Evolutionary conservation across 352 stramenopile species (phyloP).

Genomic region (Achlya hypogyna): DNA sequence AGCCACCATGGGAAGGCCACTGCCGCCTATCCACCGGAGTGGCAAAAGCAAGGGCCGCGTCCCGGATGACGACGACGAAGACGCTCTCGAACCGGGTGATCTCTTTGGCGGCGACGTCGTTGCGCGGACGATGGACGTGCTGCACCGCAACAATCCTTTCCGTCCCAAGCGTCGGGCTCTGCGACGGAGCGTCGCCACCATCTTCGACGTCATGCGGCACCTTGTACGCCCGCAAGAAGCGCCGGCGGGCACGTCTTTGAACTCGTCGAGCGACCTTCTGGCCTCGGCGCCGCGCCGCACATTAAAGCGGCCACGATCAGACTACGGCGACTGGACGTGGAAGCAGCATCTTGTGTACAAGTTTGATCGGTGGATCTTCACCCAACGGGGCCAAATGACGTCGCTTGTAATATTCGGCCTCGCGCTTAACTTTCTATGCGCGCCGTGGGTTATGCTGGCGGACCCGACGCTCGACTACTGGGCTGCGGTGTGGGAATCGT

Average conservation of each 20-base stretch:
- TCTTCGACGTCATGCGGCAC: background rate
- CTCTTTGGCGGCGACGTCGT: background rate
- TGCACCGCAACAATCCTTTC: background rate
- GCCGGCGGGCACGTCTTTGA: background rate
- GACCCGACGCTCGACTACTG: background rate
- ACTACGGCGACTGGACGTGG: background rate
- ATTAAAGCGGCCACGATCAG: background rate
- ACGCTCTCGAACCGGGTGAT: background rate
- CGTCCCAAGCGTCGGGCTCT: background rate
- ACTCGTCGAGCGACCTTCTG: background rate
- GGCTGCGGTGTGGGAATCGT: background rate
- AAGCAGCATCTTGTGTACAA: background rate
- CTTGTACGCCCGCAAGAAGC: background rate
- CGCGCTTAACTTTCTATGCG: background rate
- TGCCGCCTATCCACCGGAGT: background rate
- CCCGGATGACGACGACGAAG: background rate
- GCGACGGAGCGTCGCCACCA: background rate
- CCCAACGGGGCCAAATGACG: background rate
- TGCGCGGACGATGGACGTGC: background rate
- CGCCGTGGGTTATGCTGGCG: background rate
- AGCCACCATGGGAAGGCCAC: background rate
- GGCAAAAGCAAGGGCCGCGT: background rate
- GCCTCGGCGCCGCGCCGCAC: no score
- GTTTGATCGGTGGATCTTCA: slow-evolving; percentile 7
- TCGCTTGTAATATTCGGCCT: background rate